These are phyloP conservation scores for Sporothrix dimorphospora DNA, from an alignment of 2,329 filamentous ascomycete genomes.

Conservation along the genomic window DNA sequence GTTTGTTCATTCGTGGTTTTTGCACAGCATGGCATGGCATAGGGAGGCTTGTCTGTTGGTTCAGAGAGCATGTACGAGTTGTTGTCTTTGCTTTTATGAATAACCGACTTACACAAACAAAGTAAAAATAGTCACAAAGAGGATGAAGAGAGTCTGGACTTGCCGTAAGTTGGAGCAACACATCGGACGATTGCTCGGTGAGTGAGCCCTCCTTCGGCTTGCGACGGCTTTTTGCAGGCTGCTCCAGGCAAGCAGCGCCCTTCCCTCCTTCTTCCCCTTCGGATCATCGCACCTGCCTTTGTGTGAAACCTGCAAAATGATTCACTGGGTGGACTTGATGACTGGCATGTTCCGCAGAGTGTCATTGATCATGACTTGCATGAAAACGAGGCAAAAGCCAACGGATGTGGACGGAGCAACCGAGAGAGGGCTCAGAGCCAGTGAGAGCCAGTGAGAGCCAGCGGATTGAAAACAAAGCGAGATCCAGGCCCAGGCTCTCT, in stretches of 20 bases:
- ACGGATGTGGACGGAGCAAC: neutral
- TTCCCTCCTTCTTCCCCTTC: neutral
- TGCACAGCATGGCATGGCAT: neutral
- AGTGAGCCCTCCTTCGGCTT: conserved; percentile 20
- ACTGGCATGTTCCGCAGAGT: neutral
- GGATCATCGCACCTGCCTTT: neutral
- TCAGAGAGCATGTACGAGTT: neutral
- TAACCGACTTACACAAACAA: neutral
- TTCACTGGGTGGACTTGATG: neutral
- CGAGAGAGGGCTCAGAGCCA: neutral
- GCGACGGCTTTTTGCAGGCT: conserved; percentile 17
- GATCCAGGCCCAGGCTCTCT: neutral
- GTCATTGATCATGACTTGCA: neutral
- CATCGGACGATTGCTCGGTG: neutral
- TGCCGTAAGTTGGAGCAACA: neutral
- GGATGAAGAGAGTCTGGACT: neutral
- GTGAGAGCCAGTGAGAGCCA: neutral
- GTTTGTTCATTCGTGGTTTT: neutral
- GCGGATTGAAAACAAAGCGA: conserved; percentile 7
- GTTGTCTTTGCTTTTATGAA: neutral
- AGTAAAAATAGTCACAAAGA: neutral
- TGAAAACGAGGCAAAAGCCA: neutral
- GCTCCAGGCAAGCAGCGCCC: neutral
- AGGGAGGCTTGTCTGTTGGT: neutral
- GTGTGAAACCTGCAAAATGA: neutral